phyloP scores from a whole-genome alignment of 2,329 filamentous ascomycete genomes.

The Colletotrichum karsti region DNA sequence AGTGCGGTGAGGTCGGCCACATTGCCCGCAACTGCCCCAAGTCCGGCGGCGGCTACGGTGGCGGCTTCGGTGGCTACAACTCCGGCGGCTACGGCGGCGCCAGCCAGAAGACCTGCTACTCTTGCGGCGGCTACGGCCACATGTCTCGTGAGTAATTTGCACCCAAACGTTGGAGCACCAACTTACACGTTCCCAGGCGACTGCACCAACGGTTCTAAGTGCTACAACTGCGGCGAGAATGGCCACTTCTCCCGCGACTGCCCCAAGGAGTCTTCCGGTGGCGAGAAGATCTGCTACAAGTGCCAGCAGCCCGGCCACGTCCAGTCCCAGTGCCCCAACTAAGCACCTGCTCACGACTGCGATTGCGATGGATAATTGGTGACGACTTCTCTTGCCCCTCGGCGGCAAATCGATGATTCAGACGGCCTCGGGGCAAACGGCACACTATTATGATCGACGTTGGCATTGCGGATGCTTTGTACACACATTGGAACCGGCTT shows the following conservation, averaged over 20 bases:
- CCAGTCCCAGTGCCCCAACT: slow-evolving; percentile 90
- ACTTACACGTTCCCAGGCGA: slow-evolving; percentile 63
- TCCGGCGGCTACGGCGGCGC: slow-evolving; percentile 58
- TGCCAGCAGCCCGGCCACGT: slow-evolving; percentile 87
- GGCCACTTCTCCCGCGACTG: slow-evolving; percentile 97
- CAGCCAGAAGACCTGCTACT: slow-evolving; percentile 91
- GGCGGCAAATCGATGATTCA: slow-evolving; percentile 11
- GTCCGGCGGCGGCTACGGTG: slow-evolving; percentile 60
- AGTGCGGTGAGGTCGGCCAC: slow-evolving; percentile 94
- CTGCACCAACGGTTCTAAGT: slow-evolving; percentile 99
- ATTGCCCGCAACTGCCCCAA: slow-evolving; percentile 92
- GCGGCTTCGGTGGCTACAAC: slow-evolving; percentile 54
- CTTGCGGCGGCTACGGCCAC: slow-evolving; percentile 95
- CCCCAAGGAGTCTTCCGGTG: slow-evolving; percentile 85
- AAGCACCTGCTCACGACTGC: slow-evolving; percentile 36
- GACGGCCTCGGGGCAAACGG: slow-evolving; percentile 16
- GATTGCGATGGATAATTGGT: slow-evolving; percentile 19
- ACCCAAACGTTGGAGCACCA: neutral
- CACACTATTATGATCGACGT: slow-evolving; percentile 22
- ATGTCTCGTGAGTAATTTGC: slow-evolving; percentile 75
- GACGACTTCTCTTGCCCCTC: slow-evolving; percentile 26
- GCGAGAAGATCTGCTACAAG: slow-evolving; percentile 99
- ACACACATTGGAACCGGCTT: slow-evolving; percentile 15
- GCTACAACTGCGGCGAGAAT: slow-evolving; percentile 97
- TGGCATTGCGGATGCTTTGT: slow-evolving; percentile 28